Evolutionary conservation across 768 basidiomycete species (phyloP), one percentile per base, ranked within the genome.

Genomic region (Naganishia onofrii): DNA sequence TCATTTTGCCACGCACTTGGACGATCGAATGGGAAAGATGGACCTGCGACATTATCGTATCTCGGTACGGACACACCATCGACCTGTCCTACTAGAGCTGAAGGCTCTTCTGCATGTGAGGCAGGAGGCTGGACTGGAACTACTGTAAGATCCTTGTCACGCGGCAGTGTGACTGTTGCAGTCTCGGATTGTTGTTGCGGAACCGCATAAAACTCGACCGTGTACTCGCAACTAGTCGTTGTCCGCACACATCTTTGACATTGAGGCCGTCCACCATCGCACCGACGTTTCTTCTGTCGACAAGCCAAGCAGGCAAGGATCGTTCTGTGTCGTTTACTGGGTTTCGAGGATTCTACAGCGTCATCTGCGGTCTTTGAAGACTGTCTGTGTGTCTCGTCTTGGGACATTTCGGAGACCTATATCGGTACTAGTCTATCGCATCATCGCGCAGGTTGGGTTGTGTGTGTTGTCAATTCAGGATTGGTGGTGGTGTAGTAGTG

Each of bases 241-340:
- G 58, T 60, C 36, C 58, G 34, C 8, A 60, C 58, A 42, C 58
- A 60, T 23, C 58, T 38, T 21, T 60, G 58, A 38, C 58, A 60
- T 26, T 17, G 36, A 38, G 58, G 58, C 12, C 58, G 34, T 60
- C 38, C 21, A 23, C 58, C 58, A 42, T 60, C 58, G 36, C 58
- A 60, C 2, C 58, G 26, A n/a, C 58, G 58, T 26, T 60, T 60
- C 58, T 60, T 60, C 26, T 42, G 36, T 23, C 58, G 58, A 32
- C 58, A 60, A 31, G 58, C 36, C 36, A 60, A 38, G 38, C 58
- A 60, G n/a, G 58, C 58, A 10, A 60, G 31, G 17, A 60, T 42
- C 21, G 58, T 60, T 23, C 58, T 21, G 21, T 34, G 58, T 23
- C 58, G 34, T 42, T 60, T 60, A 28, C 38, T 60, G 19, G 58